These are phyloP conservation scores for Solanum hybrid DNA, from an alignment of 305 asterid genomes.

Conservation along the genomic window DNA sequence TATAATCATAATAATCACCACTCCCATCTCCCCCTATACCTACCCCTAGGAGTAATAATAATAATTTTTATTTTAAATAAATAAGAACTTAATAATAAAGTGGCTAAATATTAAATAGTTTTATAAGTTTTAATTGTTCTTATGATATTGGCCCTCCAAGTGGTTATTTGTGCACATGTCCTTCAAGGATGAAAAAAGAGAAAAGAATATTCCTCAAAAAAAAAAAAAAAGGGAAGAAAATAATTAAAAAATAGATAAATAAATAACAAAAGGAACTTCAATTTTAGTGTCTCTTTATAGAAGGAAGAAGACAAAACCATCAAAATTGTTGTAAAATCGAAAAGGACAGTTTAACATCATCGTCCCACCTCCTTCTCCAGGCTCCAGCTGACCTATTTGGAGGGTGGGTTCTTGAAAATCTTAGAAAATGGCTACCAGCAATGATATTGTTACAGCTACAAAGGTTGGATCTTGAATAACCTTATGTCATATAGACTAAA, in stretches of 20 bases:
- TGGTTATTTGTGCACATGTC: neutral
- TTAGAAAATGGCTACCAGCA: neutral
- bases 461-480: neutral
- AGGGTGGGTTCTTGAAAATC: neutral
- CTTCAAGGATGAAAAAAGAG: neutral
- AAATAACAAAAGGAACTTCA: neutral
- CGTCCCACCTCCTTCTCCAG: neutral
- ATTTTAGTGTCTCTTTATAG: neutral
- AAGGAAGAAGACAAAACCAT: neutral
- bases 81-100: neutral
- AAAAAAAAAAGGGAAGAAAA: neutral
- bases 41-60: neutral
- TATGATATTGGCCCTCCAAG: neutral
- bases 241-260: neutral
- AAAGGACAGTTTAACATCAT: neutral
- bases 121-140: neutral
- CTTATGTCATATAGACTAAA: neutral
- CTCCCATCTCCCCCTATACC: neutral
- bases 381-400: neutral
- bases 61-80: neutral
- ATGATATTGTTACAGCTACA: neutral
- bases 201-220: neutral
- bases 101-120: neutral
- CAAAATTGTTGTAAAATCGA: neutral
- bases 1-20: neutral